Conservation (phyloP, 495 filamentous ascomycete genomes). For the Elaphomyces granulatus region DNA sequence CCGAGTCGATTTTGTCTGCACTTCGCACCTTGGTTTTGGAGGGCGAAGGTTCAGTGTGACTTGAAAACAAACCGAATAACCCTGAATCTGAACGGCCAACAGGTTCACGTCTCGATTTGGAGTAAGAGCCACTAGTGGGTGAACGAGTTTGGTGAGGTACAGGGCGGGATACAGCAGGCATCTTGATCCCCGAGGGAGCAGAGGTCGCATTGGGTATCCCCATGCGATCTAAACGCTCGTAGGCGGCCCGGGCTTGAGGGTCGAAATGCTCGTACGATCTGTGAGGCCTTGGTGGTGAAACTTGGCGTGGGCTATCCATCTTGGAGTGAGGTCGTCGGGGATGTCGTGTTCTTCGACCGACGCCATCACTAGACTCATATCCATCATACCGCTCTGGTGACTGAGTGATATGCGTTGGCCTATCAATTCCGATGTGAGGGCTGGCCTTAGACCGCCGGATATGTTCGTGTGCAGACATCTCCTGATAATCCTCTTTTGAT, state of each 20-base stretch:
- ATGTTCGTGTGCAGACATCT: constrained; percentile 20
- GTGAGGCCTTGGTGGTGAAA: constrained; percentile 16
- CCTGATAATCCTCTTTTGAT: constrained; percentile 20
- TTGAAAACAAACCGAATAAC: constrained; percentile 16
- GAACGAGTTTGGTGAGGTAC: constrained; percentile 20
- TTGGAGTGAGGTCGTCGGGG: constrained; percentile 18
- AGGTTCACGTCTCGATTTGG: constrained; percentile 16
- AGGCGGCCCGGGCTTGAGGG: constrained; percentile 7
- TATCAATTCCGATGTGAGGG: no score
- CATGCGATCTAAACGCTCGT: constrained; percentile 14
- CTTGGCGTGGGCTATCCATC: constrained; percentile 14
- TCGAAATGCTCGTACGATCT: constrained; percentile 25
- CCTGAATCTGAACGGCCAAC: constrained; percentile 12
- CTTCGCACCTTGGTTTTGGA: constrained; percentile 20
- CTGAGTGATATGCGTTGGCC: no score
- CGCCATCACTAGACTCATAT: constrained; percentile 21
- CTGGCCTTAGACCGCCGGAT: no score
- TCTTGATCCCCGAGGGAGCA: constrained; percentile 11
- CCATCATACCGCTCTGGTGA: constrained; percentile 19
- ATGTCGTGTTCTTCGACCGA: constrained; percentile 14
- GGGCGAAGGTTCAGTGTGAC: constrained; percentile 15
- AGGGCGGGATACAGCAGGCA: no score
- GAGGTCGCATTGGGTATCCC: constrained; percentile 23
- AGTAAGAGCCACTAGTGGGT: constrained; percentile 16
- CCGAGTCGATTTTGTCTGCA: constrained; percentile 28